Evolutionary conservation across 2,329 filamentous ascomycete genomes (phyloP), one percentile per base, ranked within the genome.

Genomic region (Aureobasidium sp.): DNA sequence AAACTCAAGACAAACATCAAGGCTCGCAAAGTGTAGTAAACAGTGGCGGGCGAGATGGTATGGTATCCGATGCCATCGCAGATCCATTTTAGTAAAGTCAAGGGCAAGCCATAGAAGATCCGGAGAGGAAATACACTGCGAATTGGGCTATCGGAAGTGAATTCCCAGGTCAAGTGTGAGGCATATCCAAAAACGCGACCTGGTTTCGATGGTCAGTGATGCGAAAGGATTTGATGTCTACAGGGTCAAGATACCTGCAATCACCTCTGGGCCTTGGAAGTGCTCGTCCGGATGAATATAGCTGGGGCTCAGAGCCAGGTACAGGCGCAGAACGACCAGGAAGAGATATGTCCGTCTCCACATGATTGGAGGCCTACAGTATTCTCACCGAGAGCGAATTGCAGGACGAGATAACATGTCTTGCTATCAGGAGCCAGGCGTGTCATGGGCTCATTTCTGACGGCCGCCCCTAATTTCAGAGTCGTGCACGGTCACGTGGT

Each of bases 241-340:
- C 31, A 59, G 44, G 31, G 34, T 14, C 22, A 45, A 78, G 87
- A 68, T 84, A 97, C 93, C 93, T 71, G 93, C 92, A 71, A 97
- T 94, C 67, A 97, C 88, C 79, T 99, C 94, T 17, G 94, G 94
- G 39, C 94, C 94, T 78, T 99, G 94, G 71, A 99, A 99, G 80
- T 97, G 94, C 82, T 99, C 94, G 78, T 99, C 94, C 5, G 94
- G 94, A 75, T 99, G 94, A 51, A 99, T 84, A 76, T 99, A 99
- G 81, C 93, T 97, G 63, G 94, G 90, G 66, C 89, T 92, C 67
- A 97, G 79, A 64, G 94, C 93, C 74, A 97, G 93, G 84, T 93
- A 97, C 71, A 97, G 82, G 75, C 94, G 88, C 70, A 96, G 85
- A 68, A 94, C 80, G 70, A 96, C 82, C 69, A 99, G 82, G 62